Evolutionary conservation across 1,139 yeast genomes (phyloP).

Genomic region (Blastobotrys niveus): DNA sequence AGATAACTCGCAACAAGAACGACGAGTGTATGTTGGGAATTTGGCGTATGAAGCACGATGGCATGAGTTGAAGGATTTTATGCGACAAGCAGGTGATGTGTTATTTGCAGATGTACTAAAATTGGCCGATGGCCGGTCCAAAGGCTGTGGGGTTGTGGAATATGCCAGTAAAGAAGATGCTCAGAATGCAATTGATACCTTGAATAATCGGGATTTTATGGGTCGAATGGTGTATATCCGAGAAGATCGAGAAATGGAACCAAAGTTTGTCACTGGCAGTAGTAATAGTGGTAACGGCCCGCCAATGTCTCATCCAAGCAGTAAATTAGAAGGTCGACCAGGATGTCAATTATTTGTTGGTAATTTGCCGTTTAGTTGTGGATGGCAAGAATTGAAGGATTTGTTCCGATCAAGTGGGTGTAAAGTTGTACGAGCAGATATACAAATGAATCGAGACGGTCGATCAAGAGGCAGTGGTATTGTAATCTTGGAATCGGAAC

Average conservation of each 20-base stretch:
- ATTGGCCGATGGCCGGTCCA: constrained; percentile 72
- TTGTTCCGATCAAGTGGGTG: constrained; percentile 73
- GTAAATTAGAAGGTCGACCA: neutral
- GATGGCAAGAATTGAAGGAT: constrained; percentile 84
- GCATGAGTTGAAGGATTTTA: constrained; percentile 58
- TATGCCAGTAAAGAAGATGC: constrained; percentile 66
- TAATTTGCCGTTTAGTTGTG: constrained; percentile 71
- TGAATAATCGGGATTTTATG: constrained; percentile 58
- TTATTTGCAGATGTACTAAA: constrained; percentile 83
- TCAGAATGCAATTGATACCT: constrained; percentile 62
- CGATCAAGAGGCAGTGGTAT: constrained; percentile 85
- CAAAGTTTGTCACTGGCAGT: constrained; percentile 21
- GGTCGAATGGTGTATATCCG: constrained; percentile 89
- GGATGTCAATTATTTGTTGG: constrained; percentile 69
- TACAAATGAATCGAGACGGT: constrained; percentile 62
- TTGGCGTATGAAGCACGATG: constrained; percentile 55
- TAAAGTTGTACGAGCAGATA: constrained; percentile 75
- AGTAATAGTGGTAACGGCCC: constrained; percentile 16
- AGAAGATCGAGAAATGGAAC: constrained; percentile 43
- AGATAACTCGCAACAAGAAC: constrained; percentile 27
- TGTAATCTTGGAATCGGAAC: constrained; percentile 79
- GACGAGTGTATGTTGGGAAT: constrained; percentile 51
- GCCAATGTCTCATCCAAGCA: constrained; percentile 19
- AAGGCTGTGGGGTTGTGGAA: constrained; percentile 79
- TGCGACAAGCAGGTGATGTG: constrained; percentile 66